Evolutionary conservation across 2,329 filamentous ascomycete species (phyloP), one percentile per base, ranked within the genome.

Genomic region (Ascochyta fabae): DNA sequence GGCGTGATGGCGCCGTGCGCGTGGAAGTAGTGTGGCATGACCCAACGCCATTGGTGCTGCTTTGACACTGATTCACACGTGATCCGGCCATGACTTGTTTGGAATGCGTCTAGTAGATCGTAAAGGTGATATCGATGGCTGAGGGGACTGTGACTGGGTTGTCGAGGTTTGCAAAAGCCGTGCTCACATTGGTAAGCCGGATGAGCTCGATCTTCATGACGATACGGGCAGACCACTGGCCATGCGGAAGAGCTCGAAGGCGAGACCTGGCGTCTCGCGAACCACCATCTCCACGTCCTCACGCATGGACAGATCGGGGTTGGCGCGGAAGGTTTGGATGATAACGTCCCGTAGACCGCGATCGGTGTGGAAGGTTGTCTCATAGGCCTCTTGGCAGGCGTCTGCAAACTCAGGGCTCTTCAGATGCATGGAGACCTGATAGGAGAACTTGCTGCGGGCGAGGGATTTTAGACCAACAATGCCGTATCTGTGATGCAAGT

Each of bases 311-410:
- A 82, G 69, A 36, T 77, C 73, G 15, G 79, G 80, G 51, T 81
- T 77, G 15, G 66, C 74, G 40, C 77, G 74, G 70, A 82, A 82
- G 2, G 78, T 71, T 58, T 81, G 78, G 43, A 81, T 70, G 48
- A 82, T 74, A 43, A 82, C 66, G 57, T 80, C 78, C 22, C 80
- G 74, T 24, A 82, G 73, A 10, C 80, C 80, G 33, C 80, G 75
- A 62, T 82, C 80, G 19, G 72, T 74, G 66, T 82, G 80, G 58
- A 82, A 75, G 41, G 80, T 82, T 31, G 75, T 77, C 55, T 77
- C 77, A 68, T 81, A 82, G 13, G 78, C 80, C 59, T 81, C 78
- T 67, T 78, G 75, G 59, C 80, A 79, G 16, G 79, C 78, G 43
- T 80, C 77, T 45, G 80, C 75, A 33, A 82, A 73, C 49, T 82